A percentile compares a stretch with the other conserved stretches of the same genome.
Evolutionary conservation across 345 rosid genomes (phyloP).

Genomic region (Acer negundo): DNA sequence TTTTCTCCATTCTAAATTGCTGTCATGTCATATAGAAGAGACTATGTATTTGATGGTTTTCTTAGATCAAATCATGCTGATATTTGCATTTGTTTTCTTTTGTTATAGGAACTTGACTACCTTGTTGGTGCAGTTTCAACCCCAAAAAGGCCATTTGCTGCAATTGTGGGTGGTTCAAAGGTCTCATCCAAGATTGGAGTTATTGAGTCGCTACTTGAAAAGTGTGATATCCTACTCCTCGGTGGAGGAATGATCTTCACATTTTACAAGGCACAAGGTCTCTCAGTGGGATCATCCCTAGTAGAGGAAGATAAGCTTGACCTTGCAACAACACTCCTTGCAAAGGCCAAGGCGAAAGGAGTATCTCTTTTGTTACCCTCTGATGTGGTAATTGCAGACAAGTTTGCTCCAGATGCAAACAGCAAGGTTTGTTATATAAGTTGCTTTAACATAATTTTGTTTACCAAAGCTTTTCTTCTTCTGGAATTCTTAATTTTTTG

Average conservation of each 20-base stretch:
- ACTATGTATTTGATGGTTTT: not conserved
- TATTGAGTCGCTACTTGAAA: constrained; percentile 77
- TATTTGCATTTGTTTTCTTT: constrained; percentile 1
- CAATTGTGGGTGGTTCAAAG: constrained; percentile 95
- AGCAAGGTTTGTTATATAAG: constrained; percentile 61
- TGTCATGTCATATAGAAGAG: not conserved
- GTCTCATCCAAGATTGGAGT: constrained; percentile 97
- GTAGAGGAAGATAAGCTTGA: constrained; percentile 86
- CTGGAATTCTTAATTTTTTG: not conserved
- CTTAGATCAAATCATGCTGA: constrained; percentile 2
- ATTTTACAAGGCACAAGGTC: constrained; percentile 85
- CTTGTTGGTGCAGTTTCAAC: constrained; percentile 88
- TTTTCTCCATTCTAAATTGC: not conserved
- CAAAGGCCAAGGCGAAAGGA: constrained; percentile 81
- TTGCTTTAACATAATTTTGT: constrained; percentile 3
- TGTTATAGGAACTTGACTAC: constrained; percentile 81
- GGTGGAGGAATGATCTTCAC: constrained; percentile 98
- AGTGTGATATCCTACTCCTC: constrained; percentile 68
- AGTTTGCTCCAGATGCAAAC: constrained; percentile 88
- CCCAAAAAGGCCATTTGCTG: constrained; percentile 97
- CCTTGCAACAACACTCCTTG: constrained; percentile 73
- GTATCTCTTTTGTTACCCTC: constrained; percentile 77
- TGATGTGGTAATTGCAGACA: constrained; percentile 87
- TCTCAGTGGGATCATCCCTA: constrained; percentile 77
- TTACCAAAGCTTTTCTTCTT: not conserved